A percentile compares a stretch with the other conserved stretches of the same genome.
Evolutionary conservation across 768 basidiomycete genomes (phyloP).

Genomic region (Pleurotus tuber-regium): DNA sequence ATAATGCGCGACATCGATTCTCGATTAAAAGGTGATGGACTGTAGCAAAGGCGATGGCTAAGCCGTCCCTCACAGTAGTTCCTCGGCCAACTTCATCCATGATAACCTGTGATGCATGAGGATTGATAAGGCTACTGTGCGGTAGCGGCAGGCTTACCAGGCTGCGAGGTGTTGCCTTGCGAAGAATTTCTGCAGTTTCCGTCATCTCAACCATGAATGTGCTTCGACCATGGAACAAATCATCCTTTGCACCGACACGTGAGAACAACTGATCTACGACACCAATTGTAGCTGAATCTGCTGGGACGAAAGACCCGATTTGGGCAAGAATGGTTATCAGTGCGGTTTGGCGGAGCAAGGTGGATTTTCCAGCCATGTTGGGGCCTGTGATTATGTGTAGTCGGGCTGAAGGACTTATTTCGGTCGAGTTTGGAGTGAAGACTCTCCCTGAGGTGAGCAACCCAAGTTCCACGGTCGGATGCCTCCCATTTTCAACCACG

Average conservation of each 20-base stretch:
- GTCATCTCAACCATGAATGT: conserved; percentile 99
- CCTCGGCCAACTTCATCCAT: conserved; percentile 99
- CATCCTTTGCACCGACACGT: conserved; percentile 93
- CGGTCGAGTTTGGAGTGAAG: conserved; percentile 83
- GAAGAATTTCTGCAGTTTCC: conserved; percentile 89
- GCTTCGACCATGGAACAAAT: conserved; percentile 88
- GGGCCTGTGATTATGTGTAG: conserved; percentile 90
- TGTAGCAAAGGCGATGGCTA: conserved; percentile 92
- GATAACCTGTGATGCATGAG: conserved; percentile 73
- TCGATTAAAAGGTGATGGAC: conserved; percentile 74
- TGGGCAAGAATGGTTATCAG: conserved; percentile 90
- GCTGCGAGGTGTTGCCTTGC: conserved; percentile 77
- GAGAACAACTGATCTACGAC: conserved; percentile 91
- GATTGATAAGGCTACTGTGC: not conserved
- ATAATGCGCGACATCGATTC: conserved; percentile 81
- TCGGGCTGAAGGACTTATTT: conserved; percentile 55
- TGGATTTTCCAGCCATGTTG: conserved; percentile 96
- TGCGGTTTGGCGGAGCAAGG: conserved; percentile 87
- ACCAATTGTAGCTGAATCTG: conserved; percentile 75
- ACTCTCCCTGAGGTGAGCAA: conserved; percentile 68
- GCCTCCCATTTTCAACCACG: conserved; percentile 76
- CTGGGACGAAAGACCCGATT: conserved; percentile 91
- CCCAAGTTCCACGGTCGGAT: conserved; percentile 91
- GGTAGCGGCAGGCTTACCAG: conserved; percentile 52
- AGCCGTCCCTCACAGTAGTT: conserved; percentile 87